A percentile compares a stretch with the other conserved stretches of the same genome.
Conservation (phyloP, 352 stramenopile genomes). For the Phytophthora parvispora region DNA sequence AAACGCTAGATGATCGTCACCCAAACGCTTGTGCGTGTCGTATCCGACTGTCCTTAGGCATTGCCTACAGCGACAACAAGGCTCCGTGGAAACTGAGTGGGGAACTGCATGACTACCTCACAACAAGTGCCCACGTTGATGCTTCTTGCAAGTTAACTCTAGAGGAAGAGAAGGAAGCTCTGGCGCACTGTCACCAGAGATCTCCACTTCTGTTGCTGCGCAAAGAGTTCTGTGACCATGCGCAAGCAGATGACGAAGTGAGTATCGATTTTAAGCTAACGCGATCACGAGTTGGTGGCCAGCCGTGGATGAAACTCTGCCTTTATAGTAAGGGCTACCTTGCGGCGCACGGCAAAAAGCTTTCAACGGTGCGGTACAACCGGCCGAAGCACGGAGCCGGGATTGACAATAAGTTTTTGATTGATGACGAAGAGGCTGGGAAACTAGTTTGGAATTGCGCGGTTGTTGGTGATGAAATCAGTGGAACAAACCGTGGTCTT, state of each 20-base stretch:
- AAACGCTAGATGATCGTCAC: slow-evolving; percentile 96
- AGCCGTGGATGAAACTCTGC: slow-evolving; percentile 89
- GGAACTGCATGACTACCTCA: slow-evolving; percentile 92
- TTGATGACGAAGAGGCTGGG: slow-evolving; percentile 82
- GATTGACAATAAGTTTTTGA: slow-evolving; percentile 69
- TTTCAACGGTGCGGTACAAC: slow-evolving; percentile 89
- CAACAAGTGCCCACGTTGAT: slow-evolving; percentile 92
- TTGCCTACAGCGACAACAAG: slow-evolving; percentile 93
- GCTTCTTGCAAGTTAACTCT: slow-evolving; percentile 94
- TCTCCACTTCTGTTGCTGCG: slow-evolving; percentile 73
- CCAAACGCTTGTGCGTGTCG: slow-evolving; percentile 97
- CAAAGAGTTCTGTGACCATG: slow-evolving; percentile 78
- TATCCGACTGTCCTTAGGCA: slow-evolving; percentile 90
- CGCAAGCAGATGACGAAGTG: slow-evolving; percentile 22
- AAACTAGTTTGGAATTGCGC: slow-evolving; percentile 90
- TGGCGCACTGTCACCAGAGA: slow-evolving; percentile 78
- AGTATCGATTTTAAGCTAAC: slow-evolving; percentile 74
- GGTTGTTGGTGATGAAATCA: slow-evolving; percentile 86
- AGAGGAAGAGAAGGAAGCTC: slow-evolving; percentile 96
- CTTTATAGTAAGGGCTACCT: slow-evolving; percentile 85
- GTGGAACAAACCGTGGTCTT: slow-evolving; percentile 79
- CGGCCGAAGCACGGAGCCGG: slow-evolving; percentile 68
- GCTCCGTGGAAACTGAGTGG: slow-evolving; percentile 88
- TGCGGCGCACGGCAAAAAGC: slow-evolving; percentile 77
- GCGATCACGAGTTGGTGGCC: slow-evolving; percentile 78